A percentile compares a stretch with the other conserved stretches of the same genome.
Evolutionary conservation across 2,329 filamentous ascomycete genomes (phyloP).

Genomic region (Pseudocercospora musae): DNA sequence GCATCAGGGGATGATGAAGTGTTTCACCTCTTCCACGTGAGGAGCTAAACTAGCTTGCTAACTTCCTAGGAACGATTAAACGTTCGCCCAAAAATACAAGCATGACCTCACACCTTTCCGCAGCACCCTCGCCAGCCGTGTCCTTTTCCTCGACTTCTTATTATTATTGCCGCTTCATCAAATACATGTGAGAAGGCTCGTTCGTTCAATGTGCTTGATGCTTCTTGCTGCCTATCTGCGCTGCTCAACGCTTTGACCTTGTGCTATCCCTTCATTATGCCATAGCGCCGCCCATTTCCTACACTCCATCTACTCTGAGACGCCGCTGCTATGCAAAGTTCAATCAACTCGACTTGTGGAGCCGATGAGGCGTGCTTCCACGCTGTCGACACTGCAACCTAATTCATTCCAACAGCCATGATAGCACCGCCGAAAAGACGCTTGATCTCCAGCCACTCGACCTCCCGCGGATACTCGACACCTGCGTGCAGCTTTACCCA

Average conservation of each 20-base stretch:
- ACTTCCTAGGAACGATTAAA: not conserved
- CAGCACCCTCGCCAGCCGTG: not conserved
- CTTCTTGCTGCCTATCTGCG: conserved; percentile 11
- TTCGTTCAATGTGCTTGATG: not conserved
- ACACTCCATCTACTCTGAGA: not conserved
- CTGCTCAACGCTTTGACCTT: not conserved
- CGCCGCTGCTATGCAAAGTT: conserved; percentile 15
- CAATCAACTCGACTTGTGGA: not conserved
- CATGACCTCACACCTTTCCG: not conserved
- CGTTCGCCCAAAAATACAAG: not conserved
- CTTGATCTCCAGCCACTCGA: conserved; percentile 32
- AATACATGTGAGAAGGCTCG: not conserved
- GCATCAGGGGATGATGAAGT: not conserved
- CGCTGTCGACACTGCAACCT: not conserved
- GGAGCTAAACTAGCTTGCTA: not conserved
- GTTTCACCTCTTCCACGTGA: not conserved
- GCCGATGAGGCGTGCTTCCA: not conserved
- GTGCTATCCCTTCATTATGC: conserved; percentile 6
- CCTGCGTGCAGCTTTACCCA: conserved; percentile 28
- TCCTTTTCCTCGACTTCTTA: no score
- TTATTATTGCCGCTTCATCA: not conserved
- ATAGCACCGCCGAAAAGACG: conserved; percentile 30
- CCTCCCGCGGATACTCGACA: conserved; percentile 29
- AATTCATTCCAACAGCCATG: conserved; percentile 32
- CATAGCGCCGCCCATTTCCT: not conserved